These are phyloP conservation scores for Cladosporium sp. DNA, from an alignment of 2,329 filamentous ascomycete species.

Conservation along the genomic window DNA sequence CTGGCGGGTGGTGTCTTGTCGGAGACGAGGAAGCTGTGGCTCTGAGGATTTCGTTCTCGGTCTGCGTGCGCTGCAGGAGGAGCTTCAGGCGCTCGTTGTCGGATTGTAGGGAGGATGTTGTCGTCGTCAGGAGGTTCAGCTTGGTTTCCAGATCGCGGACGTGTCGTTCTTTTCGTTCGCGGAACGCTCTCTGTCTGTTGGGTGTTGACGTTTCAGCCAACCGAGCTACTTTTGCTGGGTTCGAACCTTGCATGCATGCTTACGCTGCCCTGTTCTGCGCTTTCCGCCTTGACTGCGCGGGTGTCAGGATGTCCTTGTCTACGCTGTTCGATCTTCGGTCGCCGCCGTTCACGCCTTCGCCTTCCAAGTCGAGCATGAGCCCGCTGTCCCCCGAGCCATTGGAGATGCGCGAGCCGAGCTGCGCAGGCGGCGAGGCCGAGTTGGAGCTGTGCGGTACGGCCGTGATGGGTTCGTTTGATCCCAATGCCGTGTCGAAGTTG, in stretches of 20 bases:
- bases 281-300: slow-evolving; percentile 56
- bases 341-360: slow-evolving; percentile 18
- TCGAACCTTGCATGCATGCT: slow-evolving; percentile 32
- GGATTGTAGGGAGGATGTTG: slow-evolving; percentile 65
- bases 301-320: slow-evolving; percentile 44
- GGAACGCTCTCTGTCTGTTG: slow-evolving; percentile 87
- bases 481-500: slow-evolving; percentile 18
- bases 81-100: slow-evolving; percentile 87
- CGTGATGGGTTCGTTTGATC: slow-evolving; percentile 16
- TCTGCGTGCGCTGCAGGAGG: slow-evolving; percentile 76
- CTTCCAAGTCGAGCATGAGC: slow-evolving; percentile 36
- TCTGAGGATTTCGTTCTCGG: slow-evolving; percentile 88
- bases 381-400: slow-evolving; percentile 42
- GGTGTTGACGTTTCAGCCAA: slow-evolving; percentile 1
- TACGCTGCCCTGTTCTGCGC: slow-evolving; percentile 71
- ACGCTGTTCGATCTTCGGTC: slow-evolving; percentile 41
- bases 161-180: slow-evolving; percentile 90
- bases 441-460: slow-evolving; percentile 17
- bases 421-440: slow-evolving; percentile 24
- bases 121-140: slow-evolving; percentile 70
- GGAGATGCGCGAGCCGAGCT: slow-evolving; percentile 22
- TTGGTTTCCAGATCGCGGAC: slow-evolving; percentile 91
- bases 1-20: slow-evolving; percentile 41
- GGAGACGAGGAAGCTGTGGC: slow-evolving; percentile 60
- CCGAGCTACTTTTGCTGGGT: not conserved